phyloP scores from a whole-genome alignment of 1,284 basidiomycete species.

The Leccinum huronense region DNA sequence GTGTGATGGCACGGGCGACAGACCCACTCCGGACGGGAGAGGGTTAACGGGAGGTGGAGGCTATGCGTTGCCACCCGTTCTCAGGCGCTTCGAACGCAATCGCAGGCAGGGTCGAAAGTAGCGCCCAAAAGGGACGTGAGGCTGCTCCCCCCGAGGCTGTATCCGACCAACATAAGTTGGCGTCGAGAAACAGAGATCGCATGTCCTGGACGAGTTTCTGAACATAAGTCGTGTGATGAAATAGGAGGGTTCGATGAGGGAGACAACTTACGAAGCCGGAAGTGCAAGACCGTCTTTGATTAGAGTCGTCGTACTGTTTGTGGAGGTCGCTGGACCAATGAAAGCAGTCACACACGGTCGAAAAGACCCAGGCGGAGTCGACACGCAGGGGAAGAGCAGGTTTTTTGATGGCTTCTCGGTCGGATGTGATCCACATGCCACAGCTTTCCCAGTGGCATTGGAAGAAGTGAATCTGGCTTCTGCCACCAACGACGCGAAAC shows the following conservation, averaged over 20 bases:
- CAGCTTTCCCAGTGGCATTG: conserved; percentile 23
- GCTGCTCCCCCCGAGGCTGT: conserved; percentile 79
- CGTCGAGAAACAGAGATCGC: conserved; percentile 75
- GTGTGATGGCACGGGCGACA: conserved; percentile 53
- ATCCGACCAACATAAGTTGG: conserved; percentile 90
- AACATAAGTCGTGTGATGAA: conserved; percentile 9
- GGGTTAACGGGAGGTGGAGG: conserved; percentile 80
- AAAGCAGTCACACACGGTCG: conserved; percentile 91
- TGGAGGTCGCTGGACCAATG: conserved; percentile 42
- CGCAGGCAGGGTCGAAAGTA: conserved; percentile 89
- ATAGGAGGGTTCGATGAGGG: not conserved
- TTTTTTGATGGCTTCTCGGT: conserved; percentile 37
- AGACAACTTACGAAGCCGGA: conserved; percentile 63
- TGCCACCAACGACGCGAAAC: not conserved
- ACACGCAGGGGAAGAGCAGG: conserved; percentile 92
- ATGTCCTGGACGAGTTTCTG: conserved; percentile 78
- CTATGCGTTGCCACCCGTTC: conserved; percentile 84
- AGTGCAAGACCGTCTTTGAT: conserved; percentile 87
- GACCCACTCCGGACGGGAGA: conserved; percentile 18
- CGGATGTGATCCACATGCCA: conserved; percentile 20
- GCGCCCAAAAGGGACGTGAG: conserved; percentile 85
- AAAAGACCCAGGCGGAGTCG: conserved; percentile 80
- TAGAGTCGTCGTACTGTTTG: conserved; percentile 80
- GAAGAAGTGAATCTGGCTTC: conserved; percentile 16
- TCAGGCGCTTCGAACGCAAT: conserved; percentile 91